Base-by-base conservation (phyloP, 805 yeast species). In the Yarrowia alimentaria region DNA sequence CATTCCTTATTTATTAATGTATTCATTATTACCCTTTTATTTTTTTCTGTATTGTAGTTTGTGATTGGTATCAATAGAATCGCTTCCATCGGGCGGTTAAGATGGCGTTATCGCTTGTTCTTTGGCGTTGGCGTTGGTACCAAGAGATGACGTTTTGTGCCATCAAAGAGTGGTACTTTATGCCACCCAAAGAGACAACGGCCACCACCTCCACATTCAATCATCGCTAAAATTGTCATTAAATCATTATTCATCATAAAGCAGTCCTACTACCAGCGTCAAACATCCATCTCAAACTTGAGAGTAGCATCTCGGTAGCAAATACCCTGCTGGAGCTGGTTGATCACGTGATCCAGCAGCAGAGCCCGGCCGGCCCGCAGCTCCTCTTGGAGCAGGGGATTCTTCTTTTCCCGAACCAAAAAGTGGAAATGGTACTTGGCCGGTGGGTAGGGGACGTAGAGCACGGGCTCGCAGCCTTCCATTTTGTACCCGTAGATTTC, bases 1-100 rank as follows among this genome's bases (percentile, higher is more conserved):
- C 43, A 24, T 37, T 37, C 43, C n/a, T 37, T 37, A 37, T 37
- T 37, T 37, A 37, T n/a, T 37, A 37, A 37, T 37, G 43, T 37
- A 37, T 37, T n/a, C n/a, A n/a, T n/a, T n/a, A n/a, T n/a, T n/a
- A n/a, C n/a, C n/a, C n/a, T n/a, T n/a, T n/a, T n/a, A n/a, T n/a
- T n/a, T n/a, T n/a, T n/a, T n/a, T n/a, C n/a, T n/a, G n/a, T n/a
- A n/a, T n/a, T n/a, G n/a, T n/a, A n/a, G n/a, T n/a, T n/a, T n/a
- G n/a, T n/a, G n/a, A n/a, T n/a, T n/a, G n/a, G n/a, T n/a, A n/a
- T n/a, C n/a, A n/a, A n/a, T n/a, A n/a, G n/a, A n/a, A n/a, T n/a
- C n/a, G n/a, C n/a, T n/a, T n/a, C n/a, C n/a, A n/a, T n/a, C n/a
- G n/a, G n/a, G 25, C 25, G 7, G 25, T 7, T 22, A 22, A 22